Percentiles rank a stretch among this genome's conserved stretches.
phyloP scores from a whole-genome alignment of 78 protist genomes.

The Bodo saltans region DNA sequence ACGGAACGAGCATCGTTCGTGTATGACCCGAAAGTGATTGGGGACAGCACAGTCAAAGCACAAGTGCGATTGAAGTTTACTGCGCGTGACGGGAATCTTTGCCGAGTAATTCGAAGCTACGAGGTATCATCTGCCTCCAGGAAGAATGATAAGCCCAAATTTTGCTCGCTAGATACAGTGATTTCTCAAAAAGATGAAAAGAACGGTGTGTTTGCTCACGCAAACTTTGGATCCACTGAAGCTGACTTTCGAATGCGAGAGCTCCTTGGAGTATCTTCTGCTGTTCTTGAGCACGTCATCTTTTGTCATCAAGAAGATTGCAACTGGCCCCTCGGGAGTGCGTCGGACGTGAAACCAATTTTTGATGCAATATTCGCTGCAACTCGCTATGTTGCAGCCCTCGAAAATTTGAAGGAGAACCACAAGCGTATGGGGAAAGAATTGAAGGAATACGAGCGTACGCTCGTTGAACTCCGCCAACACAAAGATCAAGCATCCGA shows the following conservation, averaged over 20 bases:
- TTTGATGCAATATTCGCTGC: slow-evolving; percentile 94
- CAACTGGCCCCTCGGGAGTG: slow-evolving; percentile 88
- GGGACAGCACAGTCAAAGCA: slow-evolving; percentile 78
- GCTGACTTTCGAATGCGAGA: slow-evolving; percentile 63
- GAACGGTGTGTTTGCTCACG: slow-evolving; percentile 42
- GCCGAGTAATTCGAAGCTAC: slow-evolving; percentile 30
- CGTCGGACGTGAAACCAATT: slow-evolving; percentile 68
- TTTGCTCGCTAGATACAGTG: background rate
- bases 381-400: slow-evolving; percentile 58
- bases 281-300: slow-evolving; percentile 91
- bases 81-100: background rate
- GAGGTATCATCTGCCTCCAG: slow-evolving; percentile 29
- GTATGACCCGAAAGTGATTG: slow-evolving; percentile 77
- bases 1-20: slow-evolving; percentile 74
- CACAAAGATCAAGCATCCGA: background rate
- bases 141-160: slow-evolving; percentile 22
- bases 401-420: slow-evolving; percentile 29
- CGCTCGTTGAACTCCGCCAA: background rate
- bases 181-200: slow-evolving; percentile 1
- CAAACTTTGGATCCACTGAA: slow-evolving; percentile 64
- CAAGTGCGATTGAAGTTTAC: slow-evolving; percentile 77
- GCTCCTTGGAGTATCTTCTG: slow-evolving; percentile 85
- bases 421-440: slow-evolving; percentile 19
- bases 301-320: slow-evolving; percentile 98
- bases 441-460: background rate